phyloP scores from a whole-genome alignment of 495 filamentous ascomycete genomes.

The Cercophora sp. region DNA sequence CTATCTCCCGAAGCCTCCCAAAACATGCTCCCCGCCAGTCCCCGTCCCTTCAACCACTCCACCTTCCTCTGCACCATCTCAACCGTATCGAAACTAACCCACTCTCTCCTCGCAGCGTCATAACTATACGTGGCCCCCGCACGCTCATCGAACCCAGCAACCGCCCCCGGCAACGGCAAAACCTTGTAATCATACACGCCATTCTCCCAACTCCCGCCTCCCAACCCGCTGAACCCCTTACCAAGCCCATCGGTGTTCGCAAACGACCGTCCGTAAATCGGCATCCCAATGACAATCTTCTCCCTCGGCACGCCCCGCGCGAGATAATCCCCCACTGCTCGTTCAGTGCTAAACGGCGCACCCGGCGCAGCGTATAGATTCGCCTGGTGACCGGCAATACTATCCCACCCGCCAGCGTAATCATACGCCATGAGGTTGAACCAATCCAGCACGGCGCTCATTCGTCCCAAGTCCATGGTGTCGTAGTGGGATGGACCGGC shows the following conservation, averaged over 20 bases:
- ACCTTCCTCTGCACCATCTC: slow-evolving; percentile 61
- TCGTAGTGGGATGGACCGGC: slow-evolving; percentile 61
- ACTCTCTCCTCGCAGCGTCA: slow-evolving; percentile 50
- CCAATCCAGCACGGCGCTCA: slow-evolving; percentile 72
- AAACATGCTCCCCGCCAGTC: slow-evolving; percentile 81
- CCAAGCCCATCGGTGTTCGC: slow-evolving; percentile 66
- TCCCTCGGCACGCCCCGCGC: slow-evolving; percentile 52
- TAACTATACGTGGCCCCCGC: slow-evolving; percentile 66
- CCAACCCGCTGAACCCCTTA: slow-evolving; percentile 57
- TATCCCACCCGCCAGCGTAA: slow-evolving; percentile 66
- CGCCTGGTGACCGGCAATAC: slow-evolving; percentile 64
- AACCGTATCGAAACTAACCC: slow-evolving; percentile 73
- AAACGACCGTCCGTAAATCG: slow-evolving; percentile 82
- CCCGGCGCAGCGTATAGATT: slow-evolving; percentile 50
- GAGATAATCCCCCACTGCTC: slow-evolving; percentile 67
- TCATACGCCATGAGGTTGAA: slow-evolving; percentile 86
- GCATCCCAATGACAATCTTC: slow-evolving; percentile 82
- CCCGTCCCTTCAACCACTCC: slow-evolving; percentile 55
- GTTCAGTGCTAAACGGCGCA: slow-evolving; percentile 67
- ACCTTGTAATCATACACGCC: slow-evolving; percentile 85
- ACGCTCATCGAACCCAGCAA: not conserved
- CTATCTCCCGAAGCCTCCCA: slow-evolving; percentile 83
- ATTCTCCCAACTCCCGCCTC: slow-evolving; percentile 65
- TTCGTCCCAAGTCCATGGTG: slow-evolving; percentile 59
- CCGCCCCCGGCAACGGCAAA: slow-evolving; percentile 29